Evolutionary conservation across 1,139 yeast species (phyloP).

Genomic region (Debaryomyces subglobosus): DNA sequence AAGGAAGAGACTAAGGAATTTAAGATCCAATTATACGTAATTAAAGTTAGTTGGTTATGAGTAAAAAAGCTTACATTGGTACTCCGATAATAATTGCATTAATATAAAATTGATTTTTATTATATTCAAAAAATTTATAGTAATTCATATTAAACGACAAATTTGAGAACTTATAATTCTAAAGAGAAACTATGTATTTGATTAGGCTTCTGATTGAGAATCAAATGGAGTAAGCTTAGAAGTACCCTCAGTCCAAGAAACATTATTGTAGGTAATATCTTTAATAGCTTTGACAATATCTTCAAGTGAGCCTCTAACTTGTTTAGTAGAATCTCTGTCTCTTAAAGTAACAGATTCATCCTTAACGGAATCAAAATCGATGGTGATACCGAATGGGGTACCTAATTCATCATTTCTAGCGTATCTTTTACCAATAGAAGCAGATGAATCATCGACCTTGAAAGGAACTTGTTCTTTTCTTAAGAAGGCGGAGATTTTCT

Average conservation of each 20-base stretch:
- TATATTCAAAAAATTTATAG: background rate
- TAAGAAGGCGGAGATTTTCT: conserved; percentile 67
- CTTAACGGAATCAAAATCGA: conserved; percentile 91
- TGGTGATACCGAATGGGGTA: conserved; percentile 98
- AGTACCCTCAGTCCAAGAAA: conserved; percentile 86
- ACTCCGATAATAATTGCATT: too few species aligned
- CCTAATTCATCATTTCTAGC: conserved; percentile 99
- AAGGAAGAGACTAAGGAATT: too few species aligned
- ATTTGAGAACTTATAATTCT: background rate
- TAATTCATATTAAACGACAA: background rate
- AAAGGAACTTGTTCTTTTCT: conserved; percentile 87
- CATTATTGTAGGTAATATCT: conserved; percentile 73
- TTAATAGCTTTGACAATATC: conserved; percentile 81
- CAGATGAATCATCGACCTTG: conserved; percentile 96
- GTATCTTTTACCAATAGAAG: conserved; percentile 97
- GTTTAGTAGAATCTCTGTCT: conserved; percentile 97
- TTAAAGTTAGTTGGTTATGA: background rate
- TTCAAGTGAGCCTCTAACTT: conserved; percentile 89
- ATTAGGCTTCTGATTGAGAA: conserved; percentile 35
- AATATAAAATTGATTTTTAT: background rate
- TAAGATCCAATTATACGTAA: too few species aligned
- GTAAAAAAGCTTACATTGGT: too few species aligned
- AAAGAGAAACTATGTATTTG: background rate
- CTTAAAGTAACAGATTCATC: conserved; percentile 93
- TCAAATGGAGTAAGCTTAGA: conserved; percentile 65